Conservation (phyloP, 345 rosid species). For the Limnanthes douglasii region DNA sequence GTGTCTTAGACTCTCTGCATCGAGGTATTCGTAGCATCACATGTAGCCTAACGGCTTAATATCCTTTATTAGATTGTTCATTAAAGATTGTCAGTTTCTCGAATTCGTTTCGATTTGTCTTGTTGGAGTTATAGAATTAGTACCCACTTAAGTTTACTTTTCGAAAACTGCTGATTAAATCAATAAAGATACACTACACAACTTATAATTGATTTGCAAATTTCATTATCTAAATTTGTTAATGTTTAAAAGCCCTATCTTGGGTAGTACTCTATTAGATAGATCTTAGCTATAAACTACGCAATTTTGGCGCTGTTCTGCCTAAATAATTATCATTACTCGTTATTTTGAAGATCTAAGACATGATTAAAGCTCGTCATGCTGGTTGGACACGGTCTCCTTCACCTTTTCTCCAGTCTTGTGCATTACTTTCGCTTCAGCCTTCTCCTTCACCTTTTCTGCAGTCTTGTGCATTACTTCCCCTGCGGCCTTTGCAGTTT, state of each 20-base stretch:
- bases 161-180: too few species aligned
- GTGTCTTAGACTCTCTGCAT: conserved; percentile 27
- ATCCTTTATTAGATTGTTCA: too few species aligned
- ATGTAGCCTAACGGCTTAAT: too few species aligned
- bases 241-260: too few species aligned
- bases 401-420: conserved; percentile 10
- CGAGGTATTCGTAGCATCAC: conserved; percentile 12
- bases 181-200: too few species aligned
- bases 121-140: too few species aligned
- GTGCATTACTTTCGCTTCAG: neutral
- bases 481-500: neutral
- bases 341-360: neutral
- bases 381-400: conserved; percentile 9
- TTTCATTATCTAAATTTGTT: too few species aligned
- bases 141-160: too few species aligned
- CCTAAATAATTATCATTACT: neutral
- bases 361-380: too few species aligned
- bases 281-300: neutral
- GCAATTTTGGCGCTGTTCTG: neutral
- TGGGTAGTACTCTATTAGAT: too few species aligned
- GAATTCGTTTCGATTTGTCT: neutral
- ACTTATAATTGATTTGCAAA: too few species aligned
- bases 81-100: neutral
- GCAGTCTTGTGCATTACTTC: neutral
- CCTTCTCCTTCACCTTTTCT: neutral